phyloP scores from a whole-genome alignment of 306 rosid species.

The Lablab purpureus region DNA sequence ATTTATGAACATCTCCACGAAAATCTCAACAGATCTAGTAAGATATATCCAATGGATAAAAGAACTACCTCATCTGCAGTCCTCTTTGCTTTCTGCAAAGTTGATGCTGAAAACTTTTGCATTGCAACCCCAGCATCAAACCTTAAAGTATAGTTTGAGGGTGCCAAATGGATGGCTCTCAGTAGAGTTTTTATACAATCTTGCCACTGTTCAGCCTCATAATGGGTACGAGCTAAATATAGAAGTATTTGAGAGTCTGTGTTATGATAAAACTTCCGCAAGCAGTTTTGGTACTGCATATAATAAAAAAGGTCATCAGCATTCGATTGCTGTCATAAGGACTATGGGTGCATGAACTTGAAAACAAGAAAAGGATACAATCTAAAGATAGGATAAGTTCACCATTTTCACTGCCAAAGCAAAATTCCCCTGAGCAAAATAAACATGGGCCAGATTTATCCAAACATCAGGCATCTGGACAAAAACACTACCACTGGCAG shows the following conservation, averaged over 20 bases:
- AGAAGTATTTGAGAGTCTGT: constrained; percentile 96
- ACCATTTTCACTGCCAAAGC: constrained; percentile 98
- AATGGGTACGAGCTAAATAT: constrained; percentile 93
- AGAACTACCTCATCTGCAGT: constrained; percentile 91
- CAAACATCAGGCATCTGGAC: constrained; percentile 99
- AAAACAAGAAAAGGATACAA: constrained; percentile 33
- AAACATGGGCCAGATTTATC: constrained; percentile 98
- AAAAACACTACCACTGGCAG: constrained; percentile 98
- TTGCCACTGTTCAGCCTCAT: constrained; percentile 99
- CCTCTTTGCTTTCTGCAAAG: constrained; percentile 88
- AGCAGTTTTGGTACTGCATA: constrained; percentile 98
- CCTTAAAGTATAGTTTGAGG: constrained; percentile 93
- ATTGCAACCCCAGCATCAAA: constrained; percentile 97
- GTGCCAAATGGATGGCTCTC: constrained; percentile 97
- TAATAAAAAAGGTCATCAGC: constrained; percentile 49
- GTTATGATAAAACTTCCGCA: constrained; percentile 92
- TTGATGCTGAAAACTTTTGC: constrained; percentile 99
- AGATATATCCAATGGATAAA: constrained; percentile 25
- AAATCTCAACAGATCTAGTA: constrained; percentile 12
- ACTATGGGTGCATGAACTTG: constrained; percentile 13
- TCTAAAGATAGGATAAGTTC: constrained; percentile 40
- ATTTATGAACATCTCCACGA: constrained; percentile 29
- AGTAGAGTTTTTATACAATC: constrained; percentile 94
- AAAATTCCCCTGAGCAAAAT: constrained; percentile 97
- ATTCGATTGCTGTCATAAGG: constrained; percentile 35